Conservation (phyloP, 768 basidiomycete species). For the Collybia sp. region DNA sequence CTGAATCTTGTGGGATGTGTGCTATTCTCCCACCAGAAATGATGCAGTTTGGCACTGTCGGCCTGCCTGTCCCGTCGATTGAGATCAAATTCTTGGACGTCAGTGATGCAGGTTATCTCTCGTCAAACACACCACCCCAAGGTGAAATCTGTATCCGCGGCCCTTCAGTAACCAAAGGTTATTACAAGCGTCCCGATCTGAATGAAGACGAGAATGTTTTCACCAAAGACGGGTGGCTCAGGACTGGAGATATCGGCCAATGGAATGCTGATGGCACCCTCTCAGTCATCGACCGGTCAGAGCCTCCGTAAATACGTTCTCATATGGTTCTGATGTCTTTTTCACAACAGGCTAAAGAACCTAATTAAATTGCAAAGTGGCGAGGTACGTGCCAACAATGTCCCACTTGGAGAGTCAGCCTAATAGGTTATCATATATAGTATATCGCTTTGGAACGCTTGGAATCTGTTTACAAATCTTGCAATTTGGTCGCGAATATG, state of each 20-base stretch:
- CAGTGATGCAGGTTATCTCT: constrained; percentile 78
- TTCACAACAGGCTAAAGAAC: constrained; percentile 66
- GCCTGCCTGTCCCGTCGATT: constrained; percentile 81
- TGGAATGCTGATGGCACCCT: constrained; percentile 94
- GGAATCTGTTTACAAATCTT: constrained; percentile 84
- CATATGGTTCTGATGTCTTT: neutral
- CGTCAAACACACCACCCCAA: constrained; percentile 66
- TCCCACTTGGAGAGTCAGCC: neutral
- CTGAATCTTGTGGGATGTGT: constrained; percentile 93
- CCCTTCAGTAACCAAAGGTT: constrained; percentile 78
- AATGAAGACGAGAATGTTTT: constrained; percentile 82
- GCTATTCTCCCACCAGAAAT: constrained; percentile 81
- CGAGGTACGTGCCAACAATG: constrained; percentile 45
- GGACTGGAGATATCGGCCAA: constrained; percentile 92
- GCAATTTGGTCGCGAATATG: constrained; percentile 73
- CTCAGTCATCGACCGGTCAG: constrained; percentile 81
- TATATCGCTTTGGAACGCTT: constrained; percentile 92
- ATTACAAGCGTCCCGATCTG: constrained; percentile 89
- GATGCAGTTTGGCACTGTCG: constrained; percentile 71
- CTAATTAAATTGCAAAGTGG: constrained; percentile 81
- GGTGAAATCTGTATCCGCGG: constrained; percentile 92
- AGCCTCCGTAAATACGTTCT: neutral
- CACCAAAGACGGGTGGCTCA: constrained; percentile 88
- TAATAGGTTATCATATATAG: constrained; percentile 21
- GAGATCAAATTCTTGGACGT: constrained; percentile 89